Percentiles rank a stretch among this genome's conserved stretches.
phyloP scores from a whole-genome alignment of 495 filamentous ascomycete genomes.

The Penicillium ucsense region DNA sequence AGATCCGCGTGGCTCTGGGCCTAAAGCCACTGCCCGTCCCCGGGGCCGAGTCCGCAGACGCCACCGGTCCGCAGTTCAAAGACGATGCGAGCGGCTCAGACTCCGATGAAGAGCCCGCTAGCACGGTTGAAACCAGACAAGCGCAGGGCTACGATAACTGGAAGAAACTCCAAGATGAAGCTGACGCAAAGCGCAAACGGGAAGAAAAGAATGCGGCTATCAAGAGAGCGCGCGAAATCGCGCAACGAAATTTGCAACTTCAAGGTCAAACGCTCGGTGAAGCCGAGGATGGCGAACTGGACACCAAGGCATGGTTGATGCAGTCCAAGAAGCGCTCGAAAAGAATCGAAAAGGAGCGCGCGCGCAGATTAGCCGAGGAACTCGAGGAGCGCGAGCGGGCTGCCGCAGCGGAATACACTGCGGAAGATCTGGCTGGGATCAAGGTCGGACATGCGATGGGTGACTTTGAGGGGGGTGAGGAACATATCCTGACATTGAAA shows the following conservation, averaged over 20 bases:
- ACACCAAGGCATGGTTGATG: constrained; percentile 76
- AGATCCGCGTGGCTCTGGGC: constrained; percentile 78
- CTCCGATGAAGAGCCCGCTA: constrained; percentile 56
- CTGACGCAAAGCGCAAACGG: constrained; percentile 59
- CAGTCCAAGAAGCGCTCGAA: constrained; percentile 85
- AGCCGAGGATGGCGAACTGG: constrained; percentile 52
- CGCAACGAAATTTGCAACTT: constrained; percentile 61
- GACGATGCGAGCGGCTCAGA: constrained; percentile 37
- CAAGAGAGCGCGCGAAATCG: constrained; percentile 79
- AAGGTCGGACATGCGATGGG: constrained; percentile 80
- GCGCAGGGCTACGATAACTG: constrained; percentile 69
- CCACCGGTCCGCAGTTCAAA: constrained; percentile 51
- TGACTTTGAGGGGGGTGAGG: constrained; percentile 64
- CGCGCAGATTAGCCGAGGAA: constrained; percentile 65
- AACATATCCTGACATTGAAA: constrained; percentile 83
- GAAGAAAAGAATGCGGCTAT: constrained; percentile 70
- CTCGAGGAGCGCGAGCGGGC: constrained; percentile 52
- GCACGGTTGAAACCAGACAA: constrained; percentile 72
- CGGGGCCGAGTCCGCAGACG: constrained; percentile 32
- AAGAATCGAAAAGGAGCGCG: constrained; percentile 69
- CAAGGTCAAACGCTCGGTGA: constrained; percentile 73
- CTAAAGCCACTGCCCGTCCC: constrained; percentile 85
- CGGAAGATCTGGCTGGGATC: constrained; percentile 75
- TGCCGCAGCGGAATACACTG: constrained; percentile 53
- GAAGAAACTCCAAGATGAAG: constrained; percentile 52